phyloP scores from a whole-genome alignment of 768 basidiomycete species.

The Mycena chlorophos region DNA sequence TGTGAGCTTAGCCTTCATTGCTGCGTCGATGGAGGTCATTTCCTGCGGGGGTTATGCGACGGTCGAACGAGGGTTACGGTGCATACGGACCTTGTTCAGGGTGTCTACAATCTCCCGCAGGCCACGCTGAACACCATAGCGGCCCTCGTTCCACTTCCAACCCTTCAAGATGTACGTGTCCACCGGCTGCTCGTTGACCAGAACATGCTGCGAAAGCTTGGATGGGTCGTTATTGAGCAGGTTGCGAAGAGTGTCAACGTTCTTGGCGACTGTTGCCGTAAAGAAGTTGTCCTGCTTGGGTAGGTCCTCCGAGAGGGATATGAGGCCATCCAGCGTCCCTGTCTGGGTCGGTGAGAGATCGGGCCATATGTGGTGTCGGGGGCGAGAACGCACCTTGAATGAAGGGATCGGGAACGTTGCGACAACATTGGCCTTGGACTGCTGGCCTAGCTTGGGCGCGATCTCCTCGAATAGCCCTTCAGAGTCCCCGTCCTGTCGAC shows the following conservation, averaged over 20 bases:
- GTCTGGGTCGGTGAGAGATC: conserved; percentile 52
- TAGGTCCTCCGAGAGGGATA: conserved; percentile 87
- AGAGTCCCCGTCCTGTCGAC: conserved; percentile 67
- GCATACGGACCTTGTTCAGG: conserved; percentile 69
- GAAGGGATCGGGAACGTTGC: conserved; percentile 75
- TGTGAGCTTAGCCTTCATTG: conserved; percentile 88
- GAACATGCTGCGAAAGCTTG: conserved; percentile 72
- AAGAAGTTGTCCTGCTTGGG: conserved; percentile 91
- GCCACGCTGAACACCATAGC: conserved; percentile 82
- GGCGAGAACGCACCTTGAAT: conserved; percentile 71
- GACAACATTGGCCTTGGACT: conserved; percentile 56
- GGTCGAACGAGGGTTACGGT: conserved; percentile 1
- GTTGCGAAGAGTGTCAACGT: conserved; percentile 89
- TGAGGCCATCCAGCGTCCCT: conserved; percentile 88
- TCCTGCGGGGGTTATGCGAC: conserved; percentile 54
- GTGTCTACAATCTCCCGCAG: conserved; percentile 83
- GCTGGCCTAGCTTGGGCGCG: conserved; percentile 57
- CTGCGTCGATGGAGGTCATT: conserved; percentile 90
- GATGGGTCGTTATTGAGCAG: conserved; percentile 84
- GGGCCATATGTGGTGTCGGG: conserved; percentile 17
- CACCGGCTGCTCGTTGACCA: conserved; percentile 76
- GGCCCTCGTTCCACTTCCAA: conserved; percentile 94
- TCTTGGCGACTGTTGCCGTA: conserved; percentile 85
- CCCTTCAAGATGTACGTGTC: conserved; percentile 76
- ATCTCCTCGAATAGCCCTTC: conserved; percentile 72